These are phyloP conservation scores for Byssochlamys sp. DNA, from an alignment of 2,329 filamentous ascomycete species.

Conservation along the genomic window DNA sequence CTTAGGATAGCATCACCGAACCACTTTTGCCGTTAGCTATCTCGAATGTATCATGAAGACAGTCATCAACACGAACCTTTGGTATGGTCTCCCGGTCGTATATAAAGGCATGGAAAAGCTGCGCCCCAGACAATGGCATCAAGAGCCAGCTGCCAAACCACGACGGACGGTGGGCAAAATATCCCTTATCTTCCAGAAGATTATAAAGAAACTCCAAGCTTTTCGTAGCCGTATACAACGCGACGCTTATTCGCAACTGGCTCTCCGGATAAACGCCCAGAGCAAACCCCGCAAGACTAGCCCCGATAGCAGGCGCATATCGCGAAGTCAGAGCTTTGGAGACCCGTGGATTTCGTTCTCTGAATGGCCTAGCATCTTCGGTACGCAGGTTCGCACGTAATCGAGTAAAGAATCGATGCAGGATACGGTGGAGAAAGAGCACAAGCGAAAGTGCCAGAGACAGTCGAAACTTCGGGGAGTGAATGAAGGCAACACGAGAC, in stretches of 20 bases:
- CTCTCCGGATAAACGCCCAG: conserved; percentile 65
- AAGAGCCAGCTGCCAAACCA: conserved; percentile 80
- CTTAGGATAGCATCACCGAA: conserved; percentile 58
- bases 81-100: conserved; percentile 70
- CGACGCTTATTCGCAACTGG: conserved; percentile 65
- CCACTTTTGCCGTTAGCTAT: conserved; percentile 25
- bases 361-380: conserved; percentile 70
- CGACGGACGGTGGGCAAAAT: conserved; percentile 60
- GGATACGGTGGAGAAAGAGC: conserved; percentile 74
- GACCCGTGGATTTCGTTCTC: conserved; percentile 69
- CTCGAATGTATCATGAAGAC: neutral
- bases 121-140: conserved; percentile 65
- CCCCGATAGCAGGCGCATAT: conserved; percentile 81
- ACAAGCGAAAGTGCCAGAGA: conserved; percentile 77
- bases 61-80: conserved; percentile 35
- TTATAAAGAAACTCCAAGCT: conserved; percentile 84
- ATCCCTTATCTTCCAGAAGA: conserved; percentile 63
- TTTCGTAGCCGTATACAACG: conserved; percentile 71
- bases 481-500: conserved; percentile 33
- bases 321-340: conserved; percentile 66
- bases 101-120: conserved; percentile 65
- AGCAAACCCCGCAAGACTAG: conserved; percentile 73
- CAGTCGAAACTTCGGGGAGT: conserved; percentile 62
- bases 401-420: conserved; percentile 80
- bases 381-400: conserved; percentile 70